Percentiles rank a stretch among this genome's conserved stretches.
phyloP scores from a whole-genome alignment of 805 yeast genomes.

The Yarrowia sp. region DNA sequence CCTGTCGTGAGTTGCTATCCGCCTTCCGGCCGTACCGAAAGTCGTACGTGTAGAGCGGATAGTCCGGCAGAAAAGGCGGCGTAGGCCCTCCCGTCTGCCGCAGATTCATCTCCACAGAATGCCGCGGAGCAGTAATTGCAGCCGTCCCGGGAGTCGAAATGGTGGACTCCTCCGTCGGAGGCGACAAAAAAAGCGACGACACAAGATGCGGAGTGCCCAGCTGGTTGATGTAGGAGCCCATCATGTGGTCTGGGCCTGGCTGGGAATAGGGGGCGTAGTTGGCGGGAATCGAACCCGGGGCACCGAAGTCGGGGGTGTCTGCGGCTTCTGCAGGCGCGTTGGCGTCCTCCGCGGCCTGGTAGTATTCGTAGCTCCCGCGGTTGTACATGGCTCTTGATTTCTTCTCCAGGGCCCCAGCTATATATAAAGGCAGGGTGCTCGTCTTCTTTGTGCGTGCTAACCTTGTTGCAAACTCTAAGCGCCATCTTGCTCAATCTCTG shows the following conservation, averaged over 20 bases:
- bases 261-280: neutral
- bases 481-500: constrained; percentile 12
- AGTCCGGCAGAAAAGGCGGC: constrained; percentile 1
- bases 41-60: neutral
- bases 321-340: too few species aligned
- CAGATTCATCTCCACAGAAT: neutral
- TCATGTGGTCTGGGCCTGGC: neutral
- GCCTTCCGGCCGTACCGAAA: neutral
- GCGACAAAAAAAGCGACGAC: neutral
- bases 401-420: too few species aligned
- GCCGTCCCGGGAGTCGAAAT: constrained; percentile 22
- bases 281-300: too few species aligned
- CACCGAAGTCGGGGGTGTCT: too few species aligned
- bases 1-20: neutral
- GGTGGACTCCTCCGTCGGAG: constrained; percentile 5
- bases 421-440: too few species aligned
- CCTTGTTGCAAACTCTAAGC: neutral
- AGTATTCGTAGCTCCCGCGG: too few species aligned
- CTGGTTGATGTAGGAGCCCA: constrained; percentile 12
- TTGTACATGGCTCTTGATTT: too few species aligned
- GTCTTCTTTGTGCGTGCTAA: neutral
- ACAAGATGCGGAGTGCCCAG: constrained; percentile 12
- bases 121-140: neutral
- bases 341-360: too few species aligned
- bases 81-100: neutral